Evolutionary conservation across 2,329 filamentous ascomycete genomes (phyloP).

Genomic region (Pseudogymnoascus sp.): DNA sequence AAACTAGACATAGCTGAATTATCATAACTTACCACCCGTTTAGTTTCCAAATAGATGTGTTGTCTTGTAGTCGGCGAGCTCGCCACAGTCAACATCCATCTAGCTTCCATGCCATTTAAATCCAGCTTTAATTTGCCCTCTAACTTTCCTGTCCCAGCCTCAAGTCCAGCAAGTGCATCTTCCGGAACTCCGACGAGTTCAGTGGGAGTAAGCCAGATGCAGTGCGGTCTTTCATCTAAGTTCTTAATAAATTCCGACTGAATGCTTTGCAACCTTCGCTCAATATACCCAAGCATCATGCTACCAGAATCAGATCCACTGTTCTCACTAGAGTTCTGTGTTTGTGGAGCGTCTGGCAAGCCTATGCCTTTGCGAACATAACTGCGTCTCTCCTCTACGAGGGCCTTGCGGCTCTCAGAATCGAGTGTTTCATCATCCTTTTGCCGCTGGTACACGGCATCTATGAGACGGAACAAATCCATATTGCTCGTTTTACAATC

Average conservation of each 20-base stretch:
- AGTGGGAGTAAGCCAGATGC: conserved; percentile 63
- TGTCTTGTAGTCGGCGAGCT: conserved; percentile 57
- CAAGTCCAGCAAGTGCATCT: conserved; percentile 55
- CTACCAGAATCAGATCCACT: neutral
- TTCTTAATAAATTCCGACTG: conserved; percentile 67
- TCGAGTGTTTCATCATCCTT: neutral
- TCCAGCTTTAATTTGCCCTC: conserved; percentile 62
- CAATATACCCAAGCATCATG: conserved; percentile 39
- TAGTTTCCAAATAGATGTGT: conserved; percentile 62
- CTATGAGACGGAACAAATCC: neutral
- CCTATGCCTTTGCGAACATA: neutral
- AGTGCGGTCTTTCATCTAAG: conserved; percentile 70
- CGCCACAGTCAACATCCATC: conserved; percentile 65
- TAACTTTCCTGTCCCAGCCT: conserved; percentile 61
- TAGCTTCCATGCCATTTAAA: conserved; percentile 77
- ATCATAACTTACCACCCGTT: conserved; percentile 62
- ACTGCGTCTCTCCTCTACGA: neutral
- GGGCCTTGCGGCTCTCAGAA: neutral
- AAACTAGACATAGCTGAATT: conserved; percentile 45
- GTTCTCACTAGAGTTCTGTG: neutral
- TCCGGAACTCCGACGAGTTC: conserved; percentile 65
- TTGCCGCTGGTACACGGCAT: neutral
- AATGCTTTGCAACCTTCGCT: conserved; percentile 66
- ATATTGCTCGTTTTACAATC: neutral
- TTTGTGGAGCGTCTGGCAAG: neutral